phyloP scores from a whole-genome alignment of 2,329 filamentous ascomycete species.

The Zopfia rhizophila region DNA sequence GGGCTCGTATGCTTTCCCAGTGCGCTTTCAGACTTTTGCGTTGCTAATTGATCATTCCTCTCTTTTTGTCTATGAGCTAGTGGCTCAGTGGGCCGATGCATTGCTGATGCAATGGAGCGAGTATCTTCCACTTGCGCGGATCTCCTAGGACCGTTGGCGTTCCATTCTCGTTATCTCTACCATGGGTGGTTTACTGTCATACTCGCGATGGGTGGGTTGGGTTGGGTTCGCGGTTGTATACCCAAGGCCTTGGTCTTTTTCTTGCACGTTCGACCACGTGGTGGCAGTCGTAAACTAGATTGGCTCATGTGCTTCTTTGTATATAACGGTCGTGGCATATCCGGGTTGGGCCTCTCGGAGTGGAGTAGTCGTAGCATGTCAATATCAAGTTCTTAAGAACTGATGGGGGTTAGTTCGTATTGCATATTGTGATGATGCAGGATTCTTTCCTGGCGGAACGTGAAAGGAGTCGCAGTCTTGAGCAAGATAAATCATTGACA shows the following conservation, averaged over 20 bases:
- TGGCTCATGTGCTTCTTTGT: constrained; percentile 31
- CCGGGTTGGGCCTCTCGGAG: constrained; percentile 2
- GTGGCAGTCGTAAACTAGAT: constrained; percentile 21
- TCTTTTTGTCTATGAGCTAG: neutral
- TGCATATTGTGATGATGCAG: too few relatives aligned
- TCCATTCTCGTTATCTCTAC: constrained; percentile 20
- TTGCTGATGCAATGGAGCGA: neutral
- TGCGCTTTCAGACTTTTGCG: neutral
- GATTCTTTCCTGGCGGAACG: too few relatives aligned
- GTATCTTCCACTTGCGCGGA: neutral
- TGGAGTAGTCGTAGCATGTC: constrained; percentile 19
- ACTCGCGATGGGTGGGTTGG: constrained; percentile 28
- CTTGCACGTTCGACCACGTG: constrained; percentile 24
- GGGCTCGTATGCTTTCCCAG: too few relatives aligned
- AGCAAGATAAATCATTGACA: too few relatives aligned
- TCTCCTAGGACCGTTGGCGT: constrained; percentile 25
- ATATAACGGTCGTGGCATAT: constrained; percentile 23
- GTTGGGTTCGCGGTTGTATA: constrained; percentile 45
- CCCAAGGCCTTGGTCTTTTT: constrained; percentile 38
- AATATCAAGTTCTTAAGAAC: constrained; percentile 16
- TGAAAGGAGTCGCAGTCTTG: too few relatives aligned
- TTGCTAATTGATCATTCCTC: neutral
- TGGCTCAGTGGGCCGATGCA: neutral
- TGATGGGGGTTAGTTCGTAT: too few relatives aligned
- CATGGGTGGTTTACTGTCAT: constrained; percentile 4